Base-by-base conservation (phyloP, 805 yeast species). In the Candida maris region DNA sequence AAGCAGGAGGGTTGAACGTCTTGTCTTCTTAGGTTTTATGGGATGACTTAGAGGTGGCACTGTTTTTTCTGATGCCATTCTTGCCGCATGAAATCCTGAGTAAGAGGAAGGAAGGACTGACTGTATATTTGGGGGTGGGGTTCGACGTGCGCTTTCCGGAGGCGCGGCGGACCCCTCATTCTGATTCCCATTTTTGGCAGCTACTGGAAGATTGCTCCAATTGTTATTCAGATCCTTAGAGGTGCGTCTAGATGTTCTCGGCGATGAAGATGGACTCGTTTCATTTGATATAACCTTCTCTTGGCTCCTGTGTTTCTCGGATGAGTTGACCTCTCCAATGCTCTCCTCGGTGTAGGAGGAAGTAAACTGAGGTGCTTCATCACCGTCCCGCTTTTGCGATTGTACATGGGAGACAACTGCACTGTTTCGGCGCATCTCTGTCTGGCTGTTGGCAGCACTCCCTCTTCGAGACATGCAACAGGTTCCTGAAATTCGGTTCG, bases 51-150 rank as follows among this genome's bases (percentile, higher is more conserved):
- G 36, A 4, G 51, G 49, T 13, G 49, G 51, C 3, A 45, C 33
- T 14, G 34, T 41, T 29, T 42, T 32, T 13, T 44, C 44, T 6
- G 41, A 13, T 12, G 23, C 34, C 5, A 34, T 24, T 20, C 42
- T 51, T 17, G 47, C 35, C 8, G 54, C 51, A 27, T 59, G 59
- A 45, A 62, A 57, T 2, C 65, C 65, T 27, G 45, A 47, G 35
- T 59, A 57, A 1, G 55, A 37, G 8, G 33, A 17, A 1, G 61
- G 50, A n/a, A 54, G 39, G 12, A 43, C 44, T 10, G 20, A 18
- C 3, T 36, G n/a, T n/a, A n/a, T n/a, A n/a, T n/a, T n/a, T n/a
- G n/a, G n/a, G n/a, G n/a, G n/a, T n/a, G n/a, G n/a, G n/a, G n/a
- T n/a, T n/a, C n/a, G n/a, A n/a, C n/a, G n/a, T n/a, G n/a, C n/a